Base-by-base conservation (phyloP, 1,139 yeast species). In the Blastobotrys petasosporus region DNA sequence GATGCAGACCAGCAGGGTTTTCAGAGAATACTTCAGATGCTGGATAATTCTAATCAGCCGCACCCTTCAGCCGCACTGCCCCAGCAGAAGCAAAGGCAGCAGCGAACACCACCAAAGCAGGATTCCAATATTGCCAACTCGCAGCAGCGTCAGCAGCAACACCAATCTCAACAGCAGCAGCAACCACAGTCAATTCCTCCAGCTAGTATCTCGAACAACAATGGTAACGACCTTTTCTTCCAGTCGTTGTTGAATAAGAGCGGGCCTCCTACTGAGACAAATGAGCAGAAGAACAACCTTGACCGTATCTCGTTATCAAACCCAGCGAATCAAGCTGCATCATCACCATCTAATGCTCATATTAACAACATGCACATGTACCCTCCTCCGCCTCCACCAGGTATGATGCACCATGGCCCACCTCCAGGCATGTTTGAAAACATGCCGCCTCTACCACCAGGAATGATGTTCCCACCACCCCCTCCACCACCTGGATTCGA, bases 1-100 rank as follows among this genome's bases (percentile, higher is more conserved):
- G 59, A 51, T 36, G 58, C 56, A n/a, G 67, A 62, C 47, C 57
- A 52, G 47, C 59, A 57, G 37, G 68, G 68, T 13, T 62, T 61
- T 48, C 55, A 54, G 47, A 54, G 67, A n/a, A 62, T 64, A 29
- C 58, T 64, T 63, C 60, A 60, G 2, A 60, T 62, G 58, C 59
- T 65, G 23, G 66, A 43, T 30, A 34, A 37, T 13, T 37, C 47
- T 2, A 32, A 44, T 20, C 44, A 7, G 31, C 25, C 25, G 25
- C 25, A 20, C 25, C 7, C 25, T 7, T 4, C 25, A 4, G 25
- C 25, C 25, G 25, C 25, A 20, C 25, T 7, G 25, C 25, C 25
- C 6, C 25, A 20, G 25, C 25, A 20, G 25, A 20, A 20, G 25
- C 25, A 20, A 20, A 20, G 7, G 25, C 25, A 20, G 25, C 25